These are phyloP conservation scores for Teunomyces kruisii DNA, from an alignment of 805 yeast species.

Conservation along the genomic window DNA sequence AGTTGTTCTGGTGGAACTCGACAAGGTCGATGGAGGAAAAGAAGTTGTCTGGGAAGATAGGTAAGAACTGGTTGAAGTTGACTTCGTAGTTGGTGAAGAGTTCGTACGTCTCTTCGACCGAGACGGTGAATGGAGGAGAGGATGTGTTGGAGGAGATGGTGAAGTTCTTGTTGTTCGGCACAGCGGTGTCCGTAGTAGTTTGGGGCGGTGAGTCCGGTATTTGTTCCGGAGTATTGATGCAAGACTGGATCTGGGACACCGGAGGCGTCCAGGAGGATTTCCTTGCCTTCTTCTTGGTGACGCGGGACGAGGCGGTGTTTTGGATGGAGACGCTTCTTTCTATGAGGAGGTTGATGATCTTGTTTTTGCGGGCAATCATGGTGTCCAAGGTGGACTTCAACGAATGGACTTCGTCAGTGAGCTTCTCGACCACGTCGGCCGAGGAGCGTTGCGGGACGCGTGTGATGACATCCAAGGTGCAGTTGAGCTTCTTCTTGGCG, in stretches of 20 bases:
- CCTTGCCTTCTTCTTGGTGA: not conserved
- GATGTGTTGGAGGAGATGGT: not conserved
- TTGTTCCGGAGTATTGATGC: slow-evolving; percentile 10
- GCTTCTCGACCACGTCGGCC: slow-evolving; percentile 24
- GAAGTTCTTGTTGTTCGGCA: not conserved
- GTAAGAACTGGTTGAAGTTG: slow-evolving; percentile 31
- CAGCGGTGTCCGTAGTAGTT: not conserved
- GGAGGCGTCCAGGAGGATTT: slow-evolving; percentile 8
- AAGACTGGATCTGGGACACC: slow-evolving; percentile 13
- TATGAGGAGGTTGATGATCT: slow-evolving; percentile 15
- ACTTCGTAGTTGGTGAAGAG: slow-evolving; percentile 23
- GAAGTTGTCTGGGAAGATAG: slow-evolving; percentile 26
- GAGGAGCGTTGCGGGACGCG: slow-evolving; percentile 46
- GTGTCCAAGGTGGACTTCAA: slow-evolving; percentile 23
- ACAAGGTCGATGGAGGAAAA: slow-evolving; percentile 12
- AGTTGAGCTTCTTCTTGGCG: slow-evolving; percentile 47
- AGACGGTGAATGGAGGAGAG: not conserved
- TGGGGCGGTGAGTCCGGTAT: not conserved
- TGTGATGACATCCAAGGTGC: slow-evolving; percentile 54
- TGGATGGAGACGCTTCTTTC: slow-evolving; percentile 6
- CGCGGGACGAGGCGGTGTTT: not conserved
- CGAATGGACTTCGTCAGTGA: slow-evolving; percentile 24
- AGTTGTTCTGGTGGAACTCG: slow-evolving; percentile 20
- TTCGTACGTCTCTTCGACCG: slow-evolving; percentile 11
- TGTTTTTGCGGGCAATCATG: slow-evolving; percentile 21